A percentile compares a stretch with the other conserved stretches of the same genome.
Evolutionary conservation across 495 filamentous ascomycete species (phyloP).

Genomic region (Aspergillus campestris): DNA sequence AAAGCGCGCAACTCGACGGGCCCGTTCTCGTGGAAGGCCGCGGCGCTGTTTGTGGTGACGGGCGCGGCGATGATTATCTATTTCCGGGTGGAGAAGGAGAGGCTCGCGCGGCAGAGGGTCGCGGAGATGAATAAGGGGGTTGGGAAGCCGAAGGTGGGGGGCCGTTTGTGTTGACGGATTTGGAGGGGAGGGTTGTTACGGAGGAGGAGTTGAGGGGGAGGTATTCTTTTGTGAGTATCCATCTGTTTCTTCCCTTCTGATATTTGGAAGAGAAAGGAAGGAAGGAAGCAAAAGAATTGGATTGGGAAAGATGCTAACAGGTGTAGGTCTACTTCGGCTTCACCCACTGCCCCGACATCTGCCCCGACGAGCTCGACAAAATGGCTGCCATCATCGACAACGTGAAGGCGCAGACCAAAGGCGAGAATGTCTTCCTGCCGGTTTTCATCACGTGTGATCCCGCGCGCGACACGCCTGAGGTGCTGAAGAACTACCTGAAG

Average conservation of each 20-base stretch:
- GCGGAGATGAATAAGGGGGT: constrained; percentile 89
- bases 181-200: constrained; percentile 66
- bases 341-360: constrained; percentile 97
- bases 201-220: constrained; percentile 76
- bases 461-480: constrained; percentile 75
- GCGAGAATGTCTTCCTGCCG: constrained; percentile 50
- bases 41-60: constrained; percentile 72
- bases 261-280: neutral
- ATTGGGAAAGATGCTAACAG: neutral
- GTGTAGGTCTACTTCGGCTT: constrained; percentile 90
- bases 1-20: constrained; percentile 33
- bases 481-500: constrained; percentile 72
- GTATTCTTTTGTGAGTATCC: constrained; percentile 57
- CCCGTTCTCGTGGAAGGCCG: constrained; percentile 87
- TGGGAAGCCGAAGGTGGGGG: constrained; percentile 91
- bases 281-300: neutral
- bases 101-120: constrained; percentile 76
- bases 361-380: constrained; percentile 97
- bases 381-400: constrained; percentile 90
- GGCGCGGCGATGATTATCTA: constrained; percentile 74
- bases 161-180: constrained; percentile 70
- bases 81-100: constrained; percentile 82
- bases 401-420: constrained; percentile 46
- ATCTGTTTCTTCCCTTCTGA: neutral
- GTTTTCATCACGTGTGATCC: constrained; percentile 96